Conservation (phyloP, 306 rosid species). For the Prunus mume region DNA sequence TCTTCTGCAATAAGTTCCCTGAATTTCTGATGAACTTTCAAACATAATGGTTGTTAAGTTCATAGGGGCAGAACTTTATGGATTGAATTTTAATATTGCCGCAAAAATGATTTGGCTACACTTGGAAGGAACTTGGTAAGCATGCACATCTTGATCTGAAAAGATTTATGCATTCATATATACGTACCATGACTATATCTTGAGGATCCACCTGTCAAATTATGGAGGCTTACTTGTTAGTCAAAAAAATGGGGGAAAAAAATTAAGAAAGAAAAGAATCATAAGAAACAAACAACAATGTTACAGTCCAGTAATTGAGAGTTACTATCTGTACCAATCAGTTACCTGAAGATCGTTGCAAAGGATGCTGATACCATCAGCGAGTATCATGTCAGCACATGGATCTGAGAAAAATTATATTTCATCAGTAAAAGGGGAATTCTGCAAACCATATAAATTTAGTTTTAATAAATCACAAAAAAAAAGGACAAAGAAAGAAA, state of each 20-base stretch:
- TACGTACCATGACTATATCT: slow-evolving; percentile 93
- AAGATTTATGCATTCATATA: slow-evolving; percentile 5
- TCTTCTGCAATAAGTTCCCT: background rate
- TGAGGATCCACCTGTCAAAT: slow-evolving; percentile 94
- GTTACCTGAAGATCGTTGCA: slow-evolving; percentile 91
- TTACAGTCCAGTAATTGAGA: slow-evolving; percentile 1
- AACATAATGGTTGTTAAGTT: background rate
- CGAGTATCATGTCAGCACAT: slow-evolving; percentile 78
- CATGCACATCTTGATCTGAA: background rate
- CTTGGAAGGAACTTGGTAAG: background rate
- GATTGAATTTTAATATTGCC: background rate
- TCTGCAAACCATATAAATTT: background rate
- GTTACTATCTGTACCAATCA: slow-evolving; percentile 11
- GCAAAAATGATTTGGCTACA: background rate
- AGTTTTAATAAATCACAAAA: background rate
- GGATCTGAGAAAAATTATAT: slow-evolving; percentile 53
- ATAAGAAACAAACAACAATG: background rate
- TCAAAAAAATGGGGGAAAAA: slow-evolving; percentile 10
- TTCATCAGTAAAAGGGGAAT: slow-evolving; percentile 22
- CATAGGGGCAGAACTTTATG: background rate
- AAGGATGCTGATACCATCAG: slow-evolving; percentile 88
- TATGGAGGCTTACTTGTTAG: slow-evolving; percentile 21
- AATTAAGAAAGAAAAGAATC: background rate
- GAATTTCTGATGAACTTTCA: background rate
- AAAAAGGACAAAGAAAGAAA: background rate